A percentile compares a stretch with the other conserved stretches of the same genome.
Conservation (phyloP, 495 filamentous ascomycete genomes). For the Trichoderma reesei region DNA sequence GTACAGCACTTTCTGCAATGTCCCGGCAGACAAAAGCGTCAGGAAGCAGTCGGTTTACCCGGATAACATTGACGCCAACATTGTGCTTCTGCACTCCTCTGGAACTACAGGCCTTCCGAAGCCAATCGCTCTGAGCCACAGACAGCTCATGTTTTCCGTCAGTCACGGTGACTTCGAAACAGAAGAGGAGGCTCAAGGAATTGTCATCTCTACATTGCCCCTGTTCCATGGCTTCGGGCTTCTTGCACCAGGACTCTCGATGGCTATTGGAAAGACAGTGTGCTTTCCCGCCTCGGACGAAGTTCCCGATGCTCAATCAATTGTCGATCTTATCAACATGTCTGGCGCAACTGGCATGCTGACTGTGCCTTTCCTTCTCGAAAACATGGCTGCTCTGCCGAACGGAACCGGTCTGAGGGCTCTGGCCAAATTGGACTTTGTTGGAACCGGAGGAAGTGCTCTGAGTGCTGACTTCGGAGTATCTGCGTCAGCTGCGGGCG, state of each 20-base stretch:
- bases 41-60: not conserved
- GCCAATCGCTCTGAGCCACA: conserved; percentile 29
- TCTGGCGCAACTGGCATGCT: conserved; percentile 19
- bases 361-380: conserved; percentile 30
- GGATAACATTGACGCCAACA: conserved; percentile 8
- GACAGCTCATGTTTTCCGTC: conserved; percentile 9
- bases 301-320: conserved; percentile 13
- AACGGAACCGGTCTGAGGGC: conserved; percentile 13
- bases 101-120: conserved; percentile 25
- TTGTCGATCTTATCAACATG: conserved; percentile 5
- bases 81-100: conserved; percentile 10
- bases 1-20: not conserved
- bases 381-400: conserved; percentile 22
- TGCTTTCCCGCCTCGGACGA: conserved; percentile 16
- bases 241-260: conserved; percentile 22
- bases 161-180: not conserved
- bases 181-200: conserved; percentile 14
- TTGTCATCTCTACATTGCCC: conserved; percentile 28
- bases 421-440: conserved; percentile 22
- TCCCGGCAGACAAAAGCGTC: not conserved
- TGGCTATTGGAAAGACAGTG: conserved; percentile 25
- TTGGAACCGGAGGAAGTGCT: conserved; percentile 25
- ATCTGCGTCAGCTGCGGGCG: conserved; percentile 14
- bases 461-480: conserved; percentile 17
- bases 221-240: conserved; percentile 30